Percentiles rank a stretch among this genome's conserved stretches.
Conservation (phyloP, 768 basidiomycete genomes). For the Ramaria sp. region DNA sequence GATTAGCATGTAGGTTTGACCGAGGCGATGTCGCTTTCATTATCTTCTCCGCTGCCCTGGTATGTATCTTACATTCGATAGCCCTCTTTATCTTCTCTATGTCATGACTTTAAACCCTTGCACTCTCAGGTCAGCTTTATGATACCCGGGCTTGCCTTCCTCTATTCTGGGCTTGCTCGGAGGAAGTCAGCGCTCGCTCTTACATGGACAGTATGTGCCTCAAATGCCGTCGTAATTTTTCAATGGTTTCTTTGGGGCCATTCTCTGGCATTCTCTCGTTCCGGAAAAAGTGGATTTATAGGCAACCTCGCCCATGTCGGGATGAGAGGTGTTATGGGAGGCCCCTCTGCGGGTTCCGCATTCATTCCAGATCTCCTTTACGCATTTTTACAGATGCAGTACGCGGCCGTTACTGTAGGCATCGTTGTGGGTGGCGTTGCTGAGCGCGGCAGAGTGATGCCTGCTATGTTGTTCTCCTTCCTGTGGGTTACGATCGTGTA, state of each 20-base stretch:
- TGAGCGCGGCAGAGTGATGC: slow-evolving; percentile 77
- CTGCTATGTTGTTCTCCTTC: slow-evolving; percentile 73
- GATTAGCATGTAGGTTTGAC: slow-evolving; percentile 31
- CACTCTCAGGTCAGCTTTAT: slow-evolving; percentile 1
- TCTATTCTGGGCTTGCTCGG: slow-evolving; percentile 63
- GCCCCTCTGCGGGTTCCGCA: slow-evolving; percentile 69
- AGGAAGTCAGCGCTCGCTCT: slow-evolving; percentile 62
- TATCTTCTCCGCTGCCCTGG: slow-evolving; percentile 56
- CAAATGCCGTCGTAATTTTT: slow-evolving; percentile 67
- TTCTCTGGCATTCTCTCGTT: slow-evolving; percentile 71
- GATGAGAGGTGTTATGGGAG: slow-evolving; percentile 55
- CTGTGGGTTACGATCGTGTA: slow-evolving; percentile 83
- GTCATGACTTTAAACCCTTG: background rate
- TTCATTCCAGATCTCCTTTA: slow-evolving; percentile 77
- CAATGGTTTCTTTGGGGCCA: slow-evolving; percentile 84
- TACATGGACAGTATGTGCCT: slow-evolving; percentile 66
- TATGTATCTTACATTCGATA: slow-evolving; percentile 61
- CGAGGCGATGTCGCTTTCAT: slow-evolving; percentile 66
- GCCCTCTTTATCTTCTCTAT: slow-evolving; percentile 32
- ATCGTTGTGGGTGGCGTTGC: slow-evolving; percentile 63
- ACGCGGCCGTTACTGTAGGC: slow-evolving; percentile 69
- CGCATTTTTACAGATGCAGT: slow-evolving; percentile 83
- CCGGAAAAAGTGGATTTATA: slow-evolving; percentile 66
- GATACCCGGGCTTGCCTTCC: slow-evolving; percentile 38
- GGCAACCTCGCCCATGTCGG: slow-evolving; percentile 77